Conservation (phyloP, 208 protist species). For the Trypanosoma platydactyli region DNA sequence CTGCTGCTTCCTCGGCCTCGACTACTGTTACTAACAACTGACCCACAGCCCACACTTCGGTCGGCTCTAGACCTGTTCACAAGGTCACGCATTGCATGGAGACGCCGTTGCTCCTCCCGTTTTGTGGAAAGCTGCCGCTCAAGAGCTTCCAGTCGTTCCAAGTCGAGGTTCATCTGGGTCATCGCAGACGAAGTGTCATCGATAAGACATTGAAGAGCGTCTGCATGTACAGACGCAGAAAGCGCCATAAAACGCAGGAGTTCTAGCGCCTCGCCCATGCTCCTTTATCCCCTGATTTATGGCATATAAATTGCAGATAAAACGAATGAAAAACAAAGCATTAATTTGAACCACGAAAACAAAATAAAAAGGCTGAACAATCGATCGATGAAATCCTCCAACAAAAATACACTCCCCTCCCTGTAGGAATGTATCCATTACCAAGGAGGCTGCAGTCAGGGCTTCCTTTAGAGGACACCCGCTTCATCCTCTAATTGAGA, state of each 20-base stretch:
- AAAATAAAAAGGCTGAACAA: background rate
- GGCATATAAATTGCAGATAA: slow-evolving; percentile 8
- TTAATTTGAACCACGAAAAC: background rate
- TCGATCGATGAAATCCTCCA: too few species aligned
- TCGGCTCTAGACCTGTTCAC: slow-evolving; percentile 40
- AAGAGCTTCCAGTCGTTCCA: slow-evolving; percentile 43
- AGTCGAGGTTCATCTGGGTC: slow-evolving; percentile 52
- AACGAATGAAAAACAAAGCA: background rate
- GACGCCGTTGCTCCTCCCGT: slow-evolving; percentile 43
- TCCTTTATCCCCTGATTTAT: background rate
- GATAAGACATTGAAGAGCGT: slow-evolving; percentile 60
- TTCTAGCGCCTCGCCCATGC: slow-evolving; percentile 38
- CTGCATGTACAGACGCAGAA: slow-evolving; percentile 70
- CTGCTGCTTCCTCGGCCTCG: background rate
- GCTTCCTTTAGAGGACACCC: too few species aligned
- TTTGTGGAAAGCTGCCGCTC: slow-evolving; percentile 47
- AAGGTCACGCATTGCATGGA: slow-evolving; percentile 39
- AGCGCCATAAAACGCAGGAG: slow-evolving; percentile 62
- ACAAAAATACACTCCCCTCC: too few species aligned
- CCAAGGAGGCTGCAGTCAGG: too few species aligned
- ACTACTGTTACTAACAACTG: background rate
- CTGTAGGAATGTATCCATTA: too few species aligned
- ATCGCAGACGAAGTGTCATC: slow-evolving; percentile 52
- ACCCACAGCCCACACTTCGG: slow-evolving; percentile 18
- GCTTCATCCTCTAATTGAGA: too few species aligned